Evolutionary conservation across 2,329 filamentous ascomycete species (phyloP).

Genomic region (Fusarium pininemorale): DNA sequence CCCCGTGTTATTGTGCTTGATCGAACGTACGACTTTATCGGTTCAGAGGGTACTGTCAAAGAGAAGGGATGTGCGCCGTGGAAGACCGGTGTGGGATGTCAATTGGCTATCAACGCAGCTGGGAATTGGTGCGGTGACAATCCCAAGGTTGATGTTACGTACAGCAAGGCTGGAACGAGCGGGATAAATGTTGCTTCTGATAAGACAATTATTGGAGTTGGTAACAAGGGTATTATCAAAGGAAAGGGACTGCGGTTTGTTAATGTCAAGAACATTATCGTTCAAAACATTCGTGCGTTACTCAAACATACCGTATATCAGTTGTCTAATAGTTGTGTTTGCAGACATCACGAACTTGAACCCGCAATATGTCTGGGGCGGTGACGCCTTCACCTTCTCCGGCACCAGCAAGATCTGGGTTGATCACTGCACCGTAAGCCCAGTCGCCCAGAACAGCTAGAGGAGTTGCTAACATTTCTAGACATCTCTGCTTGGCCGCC

Average conservation of each 20-base stretch:
- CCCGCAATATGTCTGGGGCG: slow-evolving; percentile 34
- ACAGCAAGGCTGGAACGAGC: slow-evolving; percentile 6
- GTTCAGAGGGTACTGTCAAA: slow-evolving; percentile 36
- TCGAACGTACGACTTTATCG: slow-evolving; percentile 42
- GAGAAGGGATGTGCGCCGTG: slow-evolving; percentile 32
- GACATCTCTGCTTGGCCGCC: slow-evolving; percentile 27
- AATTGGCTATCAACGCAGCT: slow-evolving; percentile 40
- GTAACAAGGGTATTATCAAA: slow-evolving; percentile 50
- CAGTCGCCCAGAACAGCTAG: fast-evolving
- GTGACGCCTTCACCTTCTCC: slow-evolving; percentile 26
- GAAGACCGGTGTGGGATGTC: slow-evolving; percentile 29
- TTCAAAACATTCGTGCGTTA: slow-evolving; percentile 37
- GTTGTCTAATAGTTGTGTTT: fast-evolving
- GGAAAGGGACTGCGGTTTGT: slow-evolving; percentile 52
- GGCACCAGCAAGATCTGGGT: slow-evolving; percentile 30
- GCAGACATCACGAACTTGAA: slow-evolving; percentile 25
- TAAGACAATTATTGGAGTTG: slow-evolving; percentile 53
- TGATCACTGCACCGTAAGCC: slow-evolving; percentile 24
- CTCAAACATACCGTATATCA: fast-evolving
- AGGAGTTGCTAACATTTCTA: not conserved
- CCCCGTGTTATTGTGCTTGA: slow-evolving; percentile 50
- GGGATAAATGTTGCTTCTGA: slow-evolving; percentile 47
- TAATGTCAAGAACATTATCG: slow-evolving; percentile 47
- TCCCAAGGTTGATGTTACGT: slow-evolving; percentile 3
- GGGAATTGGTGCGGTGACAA: slow-evolving; percentile 12